Conservation (phyloP, 257 asterid genomes). For the Lavandula angustifolia region DNA sequence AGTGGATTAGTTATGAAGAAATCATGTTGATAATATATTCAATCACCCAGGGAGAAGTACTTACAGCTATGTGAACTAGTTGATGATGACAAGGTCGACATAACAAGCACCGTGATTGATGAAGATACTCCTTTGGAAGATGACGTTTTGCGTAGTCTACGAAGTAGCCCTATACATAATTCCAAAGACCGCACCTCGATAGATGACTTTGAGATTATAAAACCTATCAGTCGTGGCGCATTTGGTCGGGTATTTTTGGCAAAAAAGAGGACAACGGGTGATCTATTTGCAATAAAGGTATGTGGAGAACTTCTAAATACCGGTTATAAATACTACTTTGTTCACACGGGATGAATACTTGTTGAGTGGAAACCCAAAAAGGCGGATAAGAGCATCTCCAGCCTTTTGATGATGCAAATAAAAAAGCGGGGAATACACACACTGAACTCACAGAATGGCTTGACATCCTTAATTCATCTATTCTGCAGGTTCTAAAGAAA, state of each 20-base stretch:
- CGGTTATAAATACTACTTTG: neutral
- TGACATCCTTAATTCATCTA: slow-evolving; percentile 27
- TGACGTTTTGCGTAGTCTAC: slow-evolving; percentile 92
- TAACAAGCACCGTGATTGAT: slow-evolving; percentile 86
- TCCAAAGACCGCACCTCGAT: slow-evolving; percentile 92
- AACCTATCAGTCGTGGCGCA: slow-evolving; percentile 99
- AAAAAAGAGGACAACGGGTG: slow-evolving; percentile 94
- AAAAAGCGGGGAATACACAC: slow-evolving; percentile 1
- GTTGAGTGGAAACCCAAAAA: neutral
- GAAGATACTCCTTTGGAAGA: slow-evolving; percentile 98
- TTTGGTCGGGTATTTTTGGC: slow-evolving; percentile 99
- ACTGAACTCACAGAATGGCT: slow-evolving; percentile 13
- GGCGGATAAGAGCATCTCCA: slow-evolving; percentile 5
- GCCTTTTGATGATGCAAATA: neutral
- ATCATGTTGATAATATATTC: slow-evolving; percentile 25
- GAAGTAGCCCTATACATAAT: slow-evolving; percentile 93
- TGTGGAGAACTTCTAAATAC: slow-evolving; percentile 21
- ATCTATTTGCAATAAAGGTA: slow-evolving; percentile 97
- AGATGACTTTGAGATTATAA: slow-evolving; percentile 96
- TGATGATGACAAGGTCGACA: slow-evolving; percentile 90
- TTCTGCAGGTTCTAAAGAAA: slow-evolving; percentile 83
- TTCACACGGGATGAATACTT: slow-evolving; percentile 12
- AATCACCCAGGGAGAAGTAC: slow-evolving; percentile 81
- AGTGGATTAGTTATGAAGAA: slow-evolving; percentile 14
- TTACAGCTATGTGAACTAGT: slow-evolving; percentile 92